Evolutionary conservation across 306 rosid genomes (phyloP), one percentile per base, ranked within the genome.

Genomic region (Cucurbita moschata): DNA sequence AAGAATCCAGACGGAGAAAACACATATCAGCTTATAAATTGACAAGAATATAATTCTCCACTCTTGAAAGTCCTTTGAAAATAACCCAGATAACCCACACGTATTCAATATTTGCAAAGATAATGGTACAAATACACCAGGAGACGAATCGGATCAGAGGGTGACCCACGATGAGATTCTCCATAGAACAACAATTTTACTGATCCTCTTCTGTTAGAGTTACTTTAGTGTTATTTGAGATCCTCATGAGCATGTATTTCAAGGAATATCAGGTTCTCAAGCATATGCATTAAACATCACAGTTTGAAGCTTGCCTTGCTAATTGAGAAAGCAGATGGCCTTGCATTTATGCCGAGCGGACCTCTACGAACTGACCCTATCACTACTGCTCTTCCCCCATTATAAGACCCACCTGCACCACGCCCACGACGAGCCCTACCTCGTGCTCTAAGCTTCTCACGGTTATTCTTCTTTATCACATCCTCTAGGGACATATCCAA

Each of bases 231-330:
- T 26, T 59, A 56, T 73, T 74, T 42, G 77, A 59, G 50, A 75
- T 47, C 71, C 71, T 44, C 78, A n/a, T 23, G 71, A 52, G 64
- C n/a, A 14, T 23, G 77, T 30, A 65, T 49, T 75, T 75, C 65
- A 75, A 60, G 55, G 72, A 56, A 75, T 80, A 70, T 87, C 96
- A 87, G 85, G 88, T 75, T 86, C 88, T 88, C 88, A 84, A 81
- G 82, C 86, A 88, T 83, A 86, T 85, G 87, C 85, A 89, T 82
- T 82, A 83, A 85, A 83, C 90, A 88, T 85, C 96, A 83, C 86
- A 75, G 80, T 81, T 86, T 85, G 62, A 78, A 84, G 99, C 99
- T 94, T 94, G 99, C 99, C 99, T 94, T 94, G 82, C 97, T 87
- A 86, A 94, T 94, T 76, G 86, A 78, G 82, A 82, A 82, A 40